Evolutionary conservation across 805 yeast species (phyloP).

Genomic region (Candida tibetensis): DNA sequence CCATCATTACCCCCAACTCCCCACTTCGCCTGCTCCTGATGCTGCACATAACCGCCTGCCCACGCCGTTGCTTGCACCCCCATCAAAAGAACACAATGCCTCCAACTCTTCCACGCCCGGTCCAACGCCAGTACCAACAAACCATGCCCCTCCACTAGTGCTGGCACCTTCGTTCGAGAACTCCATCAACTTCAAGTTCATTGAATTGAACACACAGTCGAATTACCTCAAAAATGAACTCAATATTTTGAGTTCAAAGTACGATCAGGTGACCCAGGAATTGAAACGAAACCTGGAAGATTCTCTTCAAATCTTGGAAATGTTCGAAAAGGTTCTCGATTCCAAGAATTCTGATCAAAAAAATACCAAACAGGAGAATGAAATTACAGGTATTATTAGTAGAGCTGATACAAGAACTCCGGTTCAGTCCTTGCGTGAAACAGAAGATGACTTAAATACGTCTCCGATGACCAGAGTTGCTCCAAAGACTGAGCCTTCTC

Average conservation of each 20-base stretch:
- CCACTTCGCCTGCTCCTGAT: conserved; percentile 1
- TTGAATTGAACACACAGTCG: conserved; percentile 39
- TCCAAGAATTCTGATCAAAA: background rate
- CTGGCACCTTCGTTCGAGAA: conserved; percentile 15
- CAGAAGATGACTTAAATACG: conserved; percentile 12
- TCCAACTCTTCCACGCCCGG: background rate
- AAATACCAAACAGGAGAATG: conserved; percentile 5
- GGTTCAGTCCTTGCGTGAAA: conserved; percentile 5
- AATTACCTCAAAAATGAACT: conserved; percentile 42
- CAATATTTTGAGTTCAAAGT: conserved; percentile 40
- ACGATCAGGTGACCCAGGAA: conserved; percentile 49
- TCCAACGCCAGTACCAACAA: conserved; percentile 1
- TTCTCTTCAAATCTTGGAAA: conserved; percentile 49
- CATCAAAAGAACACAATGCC: background rate
- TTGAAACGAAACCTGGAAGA: conserved; percentile 51
- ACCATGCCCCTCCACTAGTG: conserved; percentile 10
- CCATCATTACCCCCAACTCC: conserved; percentile 6
- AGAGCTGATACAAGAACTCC: conserved; percentile 28
- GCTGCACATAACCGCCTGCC: background rate
- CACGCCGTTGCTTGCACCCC: background rate
- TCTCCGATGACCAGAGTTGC: conserved; percentile 14
- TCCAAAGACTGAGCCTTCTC: conserved; percentile 2
- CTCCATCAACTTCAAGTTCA: conserved; percentile 21
- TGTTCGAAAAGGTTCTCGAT: conserved; percentile 30
- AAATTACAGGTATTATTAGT: conserved; percentile 8